Conservation (phyloP, 768 basidiomycete genomes). For the Crepidotus variabilis region DNA sequence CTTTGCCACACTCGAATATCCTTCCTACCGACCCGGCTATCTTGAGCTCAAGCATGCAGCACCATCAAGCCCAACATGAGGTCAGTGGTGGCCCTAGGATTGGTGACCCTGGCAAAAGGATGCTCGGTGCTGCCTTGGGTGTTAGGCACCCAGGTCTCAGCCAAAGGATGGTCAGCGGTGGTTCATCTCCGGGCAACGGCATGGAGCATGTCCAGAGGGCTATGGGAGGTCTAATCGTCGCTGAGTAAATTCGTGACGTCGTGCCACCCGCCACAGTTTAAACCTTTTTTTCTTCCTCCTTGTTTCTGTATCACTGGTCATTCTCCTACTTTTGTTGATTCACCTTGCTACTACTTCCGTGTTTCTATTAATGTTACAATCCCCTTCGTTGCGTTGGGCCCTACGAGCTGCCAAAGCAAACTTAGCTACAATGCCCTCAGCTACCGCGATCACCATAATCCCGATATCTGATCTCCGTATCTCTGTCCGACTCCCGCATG, state of each 20-base stretch:
- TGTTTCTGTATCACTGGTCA: neutral
- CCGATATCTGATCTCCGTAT: neutral
- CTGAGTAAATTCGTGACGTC: slow-evolving; percentile 48
- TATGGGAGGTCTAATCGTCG: slow-evolving; percentile 70
- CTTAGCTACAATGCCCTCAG: neutral
- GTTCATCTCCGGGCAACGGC: slow-evolving; percentile 36
- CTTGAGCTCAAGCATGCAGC: slow-evolving; percentile 51
- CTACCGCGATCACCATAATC: neutral
- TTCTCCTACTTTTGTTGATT: neutral
- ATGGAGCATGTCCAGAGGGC: slow-evolving; percentile 71
- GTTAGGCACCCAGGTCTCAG: slow-evolving; percentile 75
- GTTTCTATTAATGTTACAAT: neutral
- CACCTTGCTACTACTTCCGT: neutral
- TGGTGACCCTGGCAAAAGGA: slow-evolving; percentile 85
- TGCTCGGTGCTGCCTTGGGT: slow-evolving; percentile 84
- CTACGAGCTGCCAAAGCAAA: neutral
- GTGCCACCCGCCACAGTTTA: neutral
- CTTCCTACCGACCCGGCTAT: slow-evolving; percentile 67
- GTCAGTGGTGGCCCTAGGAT: slow-evolving; percentile 64
- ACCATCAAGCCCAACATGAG: slow-evolving; percentile 22
- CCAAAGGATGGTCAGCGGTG: slow-evolving; percentile 50
- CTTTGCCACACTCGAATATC: slow-evolving; percentile 47
- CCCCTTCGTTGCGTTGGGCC: neutral
- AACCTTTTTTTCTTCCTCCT: neutral
- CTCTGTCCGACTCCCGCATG: neutral